Evolutionary conservation across 2,329 filamentous ascomycete species (phyloP).

Genomic region (Colletotrichum karsti): DNA sequence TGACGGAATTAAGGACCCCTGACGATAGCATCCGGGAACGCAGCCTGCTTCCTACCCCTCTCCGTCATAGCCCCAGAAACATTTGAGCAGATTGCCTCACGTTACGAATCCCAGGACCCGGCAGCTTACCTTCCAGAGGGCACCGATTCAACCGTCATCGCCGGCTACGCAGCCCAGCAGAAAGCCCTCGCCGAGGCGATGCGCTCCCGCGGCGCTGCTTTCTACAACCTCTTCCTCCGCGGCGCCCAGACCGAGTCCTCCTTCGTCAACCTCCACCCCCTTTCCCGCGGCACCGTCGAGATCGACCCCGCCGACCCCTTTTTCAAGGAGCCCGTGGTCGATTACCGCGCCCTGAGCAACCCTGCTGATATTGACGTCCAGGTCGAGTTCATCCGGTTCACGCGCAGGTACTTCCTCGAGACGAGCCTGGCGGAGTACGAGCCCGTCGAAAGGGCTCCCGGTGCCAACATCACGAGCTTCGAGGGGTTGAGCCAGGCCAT

Average conservation of each 20-base stretch:
- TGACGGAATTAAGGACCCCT: constrained; percentile 21
- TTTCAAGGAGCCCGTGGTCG: constrained; percentile 36
- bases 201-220: constrained; percentile 42
- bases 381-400: constrained; percentile 35
- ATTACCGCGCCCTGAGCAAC: constrained; percentile 37
- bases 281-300: constrained; percentile 40
- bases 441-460: constrained; percentile 39
- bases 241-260: constrained; percentile 3
- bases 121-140: constrained; percentile 35
- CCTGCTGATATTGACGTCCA: constrained; percentile 37
- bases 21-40: constrained; percentile 30
- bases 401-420: constrained; percentile 41
- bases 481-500: constrained; percentile 22
- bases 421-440: constrained; percentile 39
- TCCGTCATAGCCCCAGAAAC: constrained; percentile 30
- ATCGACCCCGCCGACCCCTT: constrained; percentile 40
- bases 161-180: constrained; percentile 47
- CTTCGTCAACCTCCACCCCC: constrained; percentile 29
- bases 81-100: constrained; percentile 29
- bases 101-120: constrained; percentile 34
- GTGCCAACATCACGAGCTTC: constrained; percentile 22
- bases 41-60: constrained; percentile 31
- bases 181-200: constrained; percentile 42
- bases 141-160: constrained; percentile 41
- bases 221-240: constrained; percentile 37